phyloP scores from a whole-genome alignment of 129 eudicot genomes.

The Glebionis coronaria region DNA sequence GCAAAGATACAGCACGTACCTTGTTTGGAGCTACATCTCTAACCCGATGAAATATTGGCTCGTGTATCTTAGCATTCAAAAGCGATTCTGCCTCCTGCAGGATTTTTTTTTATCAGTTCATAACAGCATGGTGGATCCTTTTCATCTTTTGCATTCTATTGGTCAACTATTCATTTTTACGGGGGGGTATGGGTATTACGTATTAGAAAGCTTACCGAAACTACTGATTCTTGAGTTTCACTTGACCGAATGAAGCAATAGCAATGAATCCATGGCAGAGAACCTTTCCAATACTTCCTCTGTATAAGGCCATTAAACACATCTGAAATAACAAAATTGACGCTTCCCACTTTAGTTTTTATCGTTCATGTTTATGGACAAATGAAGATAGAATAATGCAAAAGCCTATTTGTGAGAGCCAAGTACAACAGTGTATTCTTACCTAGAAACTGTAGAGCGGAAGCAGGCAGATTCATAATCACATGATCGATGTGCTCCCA shows the following conservation, averaged over 20 bases:
- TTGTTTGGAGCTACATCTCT: conserved; percentile 99
- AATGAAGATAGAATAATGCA: neutral
- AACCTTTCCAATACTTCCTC: conserved; percentile 72
- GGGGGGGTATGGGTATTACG: neutral
- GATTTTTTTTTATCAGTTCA: neutral
- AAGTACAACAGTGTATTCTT: conserved; percentile 7
- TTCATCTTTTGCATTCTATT: neutral
- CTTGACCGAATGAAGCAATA: conserved; percentile 90
- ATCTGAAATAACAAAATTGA: conserved; percentile 45
- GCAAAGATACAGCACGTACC: conserved; percentile 35
- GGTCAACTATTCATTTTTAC: neutral
- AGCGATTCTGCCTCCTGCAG: conserved; percentile 82
- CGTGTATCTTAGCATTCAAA: conserved; percentile 55
- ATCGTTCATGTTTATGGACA: neutral
- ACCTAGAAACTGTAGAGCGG: conserved; percentile 92
- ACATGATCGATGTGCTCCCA: conserved; percentile 98
- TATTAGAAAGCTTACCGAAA: conserved; percentile 56
- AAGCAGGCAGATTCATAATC: conserved; percentile 95
- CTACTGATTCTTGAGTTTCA: conserved; percentile 65
- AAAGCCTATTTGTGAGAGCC: neutral
- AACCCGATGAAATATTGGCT: conserved; percentile 81
- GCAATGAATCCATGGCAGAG: conserved; percentile 92
- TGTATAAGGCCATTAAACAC: conserved; percentile 62
- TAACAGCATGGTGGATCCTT: neutral
- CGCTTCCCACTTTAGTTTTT: conserved; percentile 11